Conservation (phyloP, 768 basidiomycete genomes). For the Xerocomellus amylosporus region DNA sequence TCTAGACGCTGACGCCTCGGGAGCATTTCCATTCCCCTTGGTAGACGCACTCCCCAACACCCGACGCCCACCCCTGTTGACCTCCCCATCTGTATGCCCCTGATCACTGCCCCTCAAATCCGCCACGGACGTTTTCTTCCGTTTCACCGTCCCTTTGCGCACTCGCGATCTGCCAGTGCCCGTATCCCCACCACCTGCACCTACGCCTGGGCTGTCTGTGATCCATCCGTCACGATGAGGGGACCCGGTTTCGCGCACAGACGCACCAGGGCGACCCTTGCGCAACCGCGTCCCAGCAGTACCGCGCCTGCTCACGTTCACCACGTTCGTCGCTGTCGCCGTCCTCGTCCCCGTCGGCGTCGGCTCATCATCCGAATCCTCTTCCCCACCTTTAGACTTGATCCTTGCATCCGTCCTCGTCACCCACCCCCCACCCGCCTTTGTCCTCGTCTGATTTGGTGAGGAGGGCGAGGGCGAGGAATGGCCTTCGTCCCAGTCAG, state of each 20-base stretch:
- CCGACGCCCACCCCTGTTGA: not conserved
- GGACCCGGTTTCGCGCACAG: not conserved
- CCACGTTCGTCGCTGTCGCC: too few species aligned
- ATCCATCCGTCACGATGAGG: slow-evolving; percentile 19
- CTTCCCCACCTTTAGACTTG: not conserved
- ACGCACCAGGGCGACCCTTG: slow-evolving; percentile 14
- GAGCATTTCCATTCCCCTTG: not conserved
- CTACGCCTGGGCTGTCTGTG: slow-evolving; percentile 8
- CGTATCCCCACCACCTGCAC: too few species aligned
- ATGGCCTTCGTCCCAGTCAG: slow-evolving; percentile 12
- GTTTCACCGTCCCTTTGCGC: slow-evolving; percentile 5
- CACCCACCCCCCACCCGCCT: slow-evolving; percentile 19
- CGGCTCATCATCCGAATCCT: slow-evolving; percentile 21
- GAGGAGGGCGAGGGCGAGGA: not conserved
- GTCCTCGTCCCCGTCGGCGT: not conserved
- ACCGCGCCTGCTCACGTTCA: not conserved
- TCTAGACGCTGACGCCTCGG: not conserved
- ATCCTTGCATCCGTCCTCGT: slow-evolving; percentile 28
- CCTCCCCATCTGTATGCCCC: slow-evolving; percentile 30
- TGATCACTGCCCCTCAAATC: slow-evolving; percentile 26
- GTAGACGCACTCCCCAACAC: not conserved
- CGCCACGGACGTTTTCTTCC: slow-evolving; percentile 22
- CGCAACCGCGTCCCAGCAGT: slow-evolving; percentile 7
- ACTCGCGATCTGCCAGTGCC: not conserved
- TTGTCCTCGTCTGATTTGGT: not conserved